A percentile compares a stretch with the other conserved stretches of the same genome.
Evolutionary conservation across 2,329 filamentous ascomycete species (phyloP).

Genomic region (Sphaceloma murrayae): DNA sequence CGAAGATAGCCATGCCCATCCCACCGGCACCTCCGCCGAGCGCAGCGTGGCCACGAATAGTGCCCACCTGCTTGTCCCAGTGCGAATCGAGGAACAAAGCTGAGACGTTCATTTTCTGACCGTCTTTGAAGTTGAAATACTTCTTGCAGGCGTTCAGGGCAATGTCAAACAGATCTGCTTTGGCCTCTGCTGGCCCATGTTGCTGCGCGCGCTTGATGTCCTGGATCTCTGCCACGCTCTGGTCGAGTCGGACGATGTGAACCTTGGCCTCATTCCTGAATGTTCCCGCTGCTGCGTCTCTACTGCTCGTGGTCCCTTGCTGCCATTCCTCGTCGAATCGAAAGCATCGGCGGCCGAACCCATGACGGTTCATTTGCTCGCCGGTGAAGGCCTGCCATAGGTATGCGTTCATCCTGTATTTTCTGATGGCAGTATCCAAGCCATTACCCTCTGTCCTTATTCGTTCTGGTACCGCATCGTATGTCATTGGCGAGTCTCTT

Average conservation of each 20-base stretch:
- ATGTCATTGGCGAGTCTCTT: constrained; percentile 78
- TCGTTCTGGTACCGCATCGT: constrained; percentile 69
- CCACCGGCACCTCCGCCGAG: constrained; percentile 67
- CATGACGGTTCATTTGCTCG: constrained; percentile 89
- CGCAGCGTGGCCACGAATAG: constrained; percentile 71
- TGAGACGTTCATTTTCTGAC: constrained; percentile 81
- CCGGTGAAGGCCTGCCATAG: constrained; percentile 96
- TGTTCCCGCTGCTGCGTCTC: constrained; percentile 58
- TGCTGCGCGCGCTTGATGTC: constrained; percentile 72
- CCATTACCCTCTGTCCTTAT: constrained; percentile 71
- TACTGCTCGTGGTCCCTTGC: constrained; percentile 64
- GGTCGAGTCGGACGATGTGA: constrained; percentile 72
- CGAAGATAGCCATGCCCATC: constrained; percentile 77
- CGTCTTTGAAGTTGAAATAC: constrained; percentile 63
- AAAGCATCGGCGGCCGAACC: constrained; percentile 75
- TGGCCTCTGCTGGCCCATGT: constrained; percentile 56
- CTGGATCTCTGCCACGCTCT: constrained; percentile 75
- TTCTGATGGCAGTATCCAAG: constrained; percentile 69
- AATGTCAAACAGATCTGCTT: constrained; percentile 65
- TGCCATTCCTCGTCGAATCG: constrained; percentile 95
- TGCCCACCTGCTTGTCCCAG: constrained; percentile 65
- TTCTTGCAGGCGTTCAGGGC: constrained; percentile 67
- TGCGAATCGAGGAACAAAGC: constrained; percentile 79
- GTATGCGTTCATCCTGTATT: constrained; percentile 92
- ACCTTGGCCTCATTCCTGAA: constrained; percentile 89